Conservation (phyloP, 306 rosid genomes). For the Ormosia semicastrata region DNA sequence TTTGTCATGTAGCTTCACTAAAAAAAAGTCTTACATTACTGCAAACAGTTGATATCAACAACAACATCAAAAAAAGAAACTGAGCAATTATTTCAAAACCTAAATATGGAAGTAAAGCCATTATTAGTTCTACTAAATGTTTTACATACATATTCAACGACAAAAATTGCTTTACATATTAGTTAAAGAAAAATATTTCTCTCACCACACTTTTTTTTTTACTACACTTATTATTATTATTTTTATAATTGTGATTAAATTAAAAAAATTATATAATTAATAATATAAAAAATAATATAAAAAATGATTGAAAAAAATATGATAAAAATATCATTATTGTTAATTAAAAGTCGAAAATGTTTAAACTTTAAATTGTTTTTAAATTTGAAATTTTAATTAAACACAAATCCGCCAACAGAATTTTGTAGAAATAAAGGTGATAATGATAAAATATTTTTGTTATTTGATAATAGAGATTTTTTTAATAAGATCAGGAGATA, state of each 20-base stretch:
- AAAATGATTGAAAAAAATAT: no score
- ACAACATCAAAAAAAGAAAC: background rate
- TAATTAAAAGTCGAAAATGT: background rate
- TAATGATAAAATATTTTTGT: no score
- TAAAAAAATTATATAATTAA: no score
- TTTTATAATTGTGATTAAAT: no score
- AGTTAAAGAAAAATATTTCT: no score
- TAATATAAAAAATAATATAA: no score
- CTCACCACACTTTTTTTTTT: no score
- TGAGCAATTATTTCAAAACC: background rate
- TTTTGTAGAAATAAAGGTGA: background rate
- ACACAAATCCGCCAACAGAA: background rate
- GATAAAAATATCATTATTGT: no score
- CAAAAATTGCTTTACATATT: no score
- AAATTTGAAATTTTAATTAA: background rate
- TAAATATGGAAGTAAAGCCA: background rate
- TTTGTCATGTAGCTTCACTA: slow-evolving; percentile 18
- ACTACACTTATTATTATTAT: no score
- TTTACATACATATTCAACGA: background rate
- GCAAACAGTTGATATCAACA: no score
- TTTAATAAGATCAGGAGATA: background rate
- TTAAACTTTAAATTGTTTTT: background rate
- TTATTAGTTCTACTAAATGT: background rate
- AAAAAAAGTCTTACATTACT: background rate
- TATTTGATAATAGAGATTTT: no score